Base-by-base conservation (phyloP, 1,284 basidiomycete genomes). In the Apiotrichum montevideense region DNA sequence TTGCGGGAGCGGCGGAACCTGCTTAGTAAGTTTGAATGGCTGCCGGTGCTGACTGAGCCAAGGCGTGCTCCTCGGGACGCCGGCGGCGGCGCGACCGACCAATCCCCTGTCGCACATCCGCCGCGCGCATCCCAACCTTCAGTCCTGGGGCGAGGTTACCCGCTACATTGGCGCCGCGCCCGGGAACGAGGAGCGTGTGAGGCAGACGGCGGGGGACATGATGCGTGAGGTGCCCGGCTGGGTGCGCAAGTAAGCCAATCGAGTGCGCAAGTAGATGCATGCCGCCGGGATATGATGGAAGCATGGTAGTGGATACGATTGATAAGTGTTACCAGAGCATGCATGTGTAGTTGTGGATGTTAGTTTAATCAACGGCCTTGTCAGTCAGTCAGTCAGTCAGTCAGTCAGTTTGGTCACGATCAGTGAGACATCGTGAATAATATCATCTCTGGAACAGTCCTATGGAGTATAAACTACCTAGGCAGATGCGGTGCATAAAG, bases 141-240 rank as follows among this genome's bases (percentile, higher is more conserved):
- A 4, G 2, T 9, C 35, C 10, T 60, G 59, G 59, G 35, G 42
- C 42, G 46, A 51, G 3, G 52, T 60, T 8, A 46, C 50, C 32
- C 33, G 14, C 2, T 37, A 43, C n/a, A 46, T 60, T 2, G 52
- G 53, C n/a, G 59, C 55, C 3, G 7, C 10, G 8, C 52, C 35
- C 21, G 45, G 21, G 11, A 55, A 60, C 15, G 35, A 40, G 4
- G 59, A 60, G 54, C 53, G 59, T 6, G 56, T 61, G 37, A 50
- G 59, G 3, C 51, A 53, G 21, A n/a, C 43, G 7, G 54, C 59
- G 1, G 48, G 13, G 11, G 51, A 14, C 9, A 43, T 54, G n/a
- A 58, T 58, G 54, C 32, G 35, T 3, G 4, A 21, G 37, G 13
- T 21, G 15, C 29, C 29, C 37, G 13, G 21, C 21, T 21, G 21